These are phyloP conservation scores for Quercus robur DNA, from an alignment of 306 rosid genomes.

Conservation along the genomic window DNA sequence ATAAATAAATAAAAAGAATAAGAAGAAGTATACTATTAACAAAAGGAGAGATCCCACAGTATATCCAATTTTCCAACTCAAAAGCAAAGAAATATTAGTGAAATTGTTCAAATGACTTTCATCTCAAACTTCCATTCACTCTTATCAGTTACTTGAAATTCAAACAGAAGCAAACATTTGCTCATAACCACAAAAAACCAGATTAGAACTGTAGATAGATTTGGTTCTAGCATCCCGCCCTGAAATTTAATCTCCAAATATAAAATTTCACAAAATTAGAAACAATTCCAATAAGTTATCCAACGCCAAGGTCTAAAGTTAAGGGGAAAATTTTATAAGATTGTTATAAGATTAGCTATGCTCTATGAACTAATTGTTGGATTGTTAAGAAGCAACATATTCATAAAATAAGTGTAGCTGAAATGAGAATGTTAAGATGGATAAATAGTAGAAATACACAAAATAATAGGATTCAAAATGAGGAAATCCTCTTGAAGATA, in stretches of 20 bases:
- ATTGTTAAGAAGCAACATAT: too few species aligned
- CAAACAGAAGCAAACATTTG: not conserved
- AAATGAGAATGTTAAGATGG: too few species aligned
- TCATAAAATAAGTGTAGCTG: too few species aligned
- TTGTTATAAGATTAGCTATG: too few species aligned
- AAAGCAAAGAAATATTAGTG: not conserved
- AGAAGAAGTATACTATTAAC: too few species aligned
- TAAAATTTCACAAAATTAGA: not conserved
- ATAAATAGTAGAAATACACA: too few species aligned
- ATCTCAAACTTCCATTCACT: not conserved
- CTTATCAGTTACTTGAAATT: not conserved
- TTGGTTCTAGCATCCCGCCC: not conserved
- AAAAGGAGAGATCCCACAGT: too few species aligned
- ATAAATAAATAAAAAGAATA: too few species aligned
- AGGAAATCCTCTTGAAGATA: too few species aligned
- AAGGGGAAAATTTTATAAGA: too few species aligned
- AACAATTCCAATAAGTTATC: not conserved
- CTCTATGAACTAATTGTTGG: too few species aligned
- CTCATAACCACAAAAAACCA: not conserved
- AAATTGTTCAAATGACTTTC: not conserved
- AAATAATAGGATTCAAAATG: too few species aligned
- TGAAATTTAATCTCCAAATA: not conserved
- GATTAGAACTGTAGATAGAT: not conserved
- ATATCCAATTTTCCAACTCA: not conserved
- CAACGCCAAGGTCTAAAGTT: not conserved